phyloP scores from a whole-genome alignment of 345 rosid species.

The Ceriops zippeliana region DNA sequence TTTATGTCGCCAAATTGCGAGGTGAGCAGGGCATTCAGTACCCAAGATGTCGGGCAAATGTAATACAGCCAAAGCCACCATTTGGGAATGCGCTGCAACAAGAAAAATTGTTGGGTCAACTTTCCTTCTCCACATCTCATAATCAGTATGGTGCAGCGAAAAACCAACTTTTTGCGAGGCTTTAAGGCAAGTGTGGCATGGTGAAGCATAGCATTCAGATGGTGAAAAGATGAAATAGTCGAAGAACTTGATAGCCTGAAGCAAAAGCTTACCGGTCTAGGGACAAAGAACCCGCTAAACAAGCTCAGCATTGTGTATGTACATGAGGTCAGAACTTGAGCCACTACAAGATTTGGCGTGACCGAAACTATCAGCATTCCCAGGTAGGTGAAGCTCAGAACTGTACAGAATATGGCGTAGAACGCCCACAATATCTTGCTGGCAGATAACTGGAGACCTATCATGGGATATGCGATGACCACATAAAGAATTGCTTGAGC shows the following conservation, averaged over 20 bases:
- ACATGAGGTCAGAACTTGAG: slow-evolving; percentile 42
- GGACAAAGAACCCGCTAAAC: slow-evolving; percentile 68
- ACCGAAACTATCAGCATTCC: slow-evolving; percentile 62
- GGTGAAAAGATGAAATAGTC: neutral
- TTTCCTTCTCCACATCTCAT: neutral
- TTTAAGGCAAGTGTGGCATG: too few species aligned
- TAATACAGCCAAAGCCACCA: slow-evolving; percentile 87
- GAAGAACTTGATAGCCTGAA: neutral
- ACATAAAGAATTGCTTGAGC: slow-evolving; percentile 39
- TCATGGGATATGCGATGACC: slow-evolving; percentile 60
- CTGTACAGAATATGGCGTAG: slow-evolving; percentile 52
- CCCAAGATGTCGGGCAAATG: slow-evolving; percentile 67
- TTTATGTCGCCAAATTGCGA: slow-evolving; percentile 75
- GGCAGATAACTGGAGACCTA: slow-evolving; percentile 50
- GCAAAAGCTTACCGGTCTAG: slow-evolving; percentile 52
- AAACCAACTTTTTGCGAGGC: neutral
- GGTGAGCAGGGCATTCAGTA: slow-evolving; percentile 47
- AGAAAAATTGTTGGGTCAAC: neutral
- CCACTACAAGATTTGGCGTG: slow-evolving; percentile 59
- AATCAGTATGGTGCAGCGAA: neutral
- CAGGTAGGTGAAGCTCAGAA: slow-evolving; percentile 54
- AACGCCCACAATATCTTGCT: slow-evolving; percentile 63
- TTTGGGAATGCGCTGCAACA: slow-evolving; percentile 63
- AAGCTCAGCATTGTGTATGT: slow-evolving; percentile 46
- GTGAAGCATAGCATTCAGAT: neutral